Conservation (phyloP, 306 rosid species). For the Abrus pulchellus region DNA sequence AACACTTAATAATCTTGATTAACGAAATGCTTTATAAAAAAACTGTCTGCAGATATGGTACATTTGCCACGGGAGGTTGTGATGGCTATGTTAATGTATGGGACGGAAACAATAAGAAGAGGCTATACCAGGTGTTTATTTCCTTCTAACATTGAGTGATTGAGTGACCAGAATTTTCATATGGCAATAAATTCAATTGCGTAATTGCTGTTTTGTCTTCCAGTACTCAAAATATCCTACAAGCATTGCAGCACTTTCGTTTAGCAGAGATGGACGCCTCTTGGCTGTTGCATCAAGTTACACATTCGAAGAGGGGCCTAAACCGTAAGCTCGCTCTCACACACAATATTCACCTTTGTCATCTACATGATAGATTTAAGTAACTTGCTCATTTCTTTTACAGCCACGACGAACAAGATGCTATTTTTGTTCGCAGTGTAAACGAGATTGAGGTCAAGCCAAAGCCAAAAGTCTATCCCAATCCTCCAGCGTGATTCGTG, state of each 20-base stretch:
- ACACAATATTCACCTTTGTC: background rate
- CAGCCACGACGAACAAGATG: slow-evolving; percentile 85
- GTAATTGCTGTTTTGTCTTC: slow-evolving; percentile 44
- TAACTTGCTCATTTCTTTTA: slow-evolving; percentile 46
- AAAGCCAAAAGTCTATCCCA: slow-evolving; percentile 91
- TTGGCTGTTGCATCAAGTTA: slow-evolving; percentile 98
- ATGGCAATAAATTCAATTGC: background rate
- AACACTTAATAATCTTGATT: background rate
- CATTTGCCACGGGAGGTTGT: slow-evolving; percentile 99
- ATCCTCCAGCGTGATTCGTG: slow-evolving; percentile 63
- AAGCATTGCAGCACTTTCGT: slow-evolving; percentile 95
- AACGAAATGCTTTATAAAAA: slow-evolving; percentile 34
- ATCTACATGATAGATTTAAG: background rate
- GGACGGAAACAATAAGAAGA: slow-evolving; percentile 99
- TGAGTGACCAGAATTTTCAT: slow-evolving; percentile 2
- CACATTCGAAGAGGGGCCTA: slow-evolving; percentile 94
- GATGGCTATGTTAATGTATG: slow-evolving; percentile 96
- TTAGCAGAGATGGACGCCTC: slow-evolving; percentile 94
- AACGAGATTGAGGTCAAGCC: slow-evolving; percentile 99
- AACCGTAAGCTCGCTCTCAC: slow-evolving; percentile 50
- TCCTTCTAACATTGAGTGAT: background rate
- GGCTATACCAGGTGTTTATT: slow-evolving; percentile 84
- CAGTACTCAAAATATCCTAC: slow-evolving; percentile 96
- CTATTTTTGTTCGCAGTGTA: slow-evolving; percentile 85
- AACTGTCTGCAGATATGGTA: slow-evolving; percentile 81